Evolutionary conservation across 179 eudicot genomes (phyloP).

Genomic region (Silene coronaria): DNA sequence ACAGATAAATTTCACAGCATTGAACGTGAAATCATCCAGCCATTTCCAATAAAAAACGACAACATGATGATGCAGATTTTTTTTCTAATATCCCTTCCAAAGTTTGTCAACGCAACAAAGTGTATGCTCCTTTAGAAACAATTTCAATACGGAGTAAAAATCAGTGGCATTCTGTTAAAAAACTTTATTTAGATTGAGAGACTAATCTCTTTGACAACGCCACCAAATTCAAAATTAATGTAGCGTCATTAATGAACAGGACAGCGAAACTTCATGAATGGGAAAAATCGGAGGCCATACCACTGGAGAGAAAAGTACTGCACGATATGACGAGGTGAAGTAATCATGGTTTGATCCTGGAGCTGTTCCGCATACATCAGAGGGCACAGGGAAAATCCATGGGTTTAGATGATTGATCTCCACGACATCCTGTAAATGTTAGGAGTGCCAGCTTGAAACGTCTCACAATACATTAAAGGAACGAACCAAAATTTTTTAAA

Average conservation of each 20-base stretch:
- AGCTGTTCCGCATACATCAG: conserved; percentile 47
- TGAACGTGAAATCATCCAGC: no score
- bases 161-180: not conserved
- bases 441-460: not conserved
- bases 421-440: conserved; percentile 41
- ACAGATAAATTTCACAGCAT: no score
- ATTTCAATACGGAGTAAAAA: conserved; percentile 1
- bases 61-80: not conserved
- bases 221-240: not conserved
- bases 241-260: not conserved
- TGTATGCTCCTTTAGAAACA: not conserved
- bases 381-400: conserved; percentile 80
- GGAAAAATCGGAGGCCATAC: conserved; percentile 35
- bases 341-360: conserved; percentile 91
- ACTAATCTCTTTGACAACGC: not conserved
- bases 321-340: conserved; percentile 54
- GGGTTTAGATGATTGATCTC: conserved; percentile 57
- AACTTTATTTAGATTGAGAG: not conserved
- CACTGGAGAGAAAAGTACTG: conserved; percentile 85
- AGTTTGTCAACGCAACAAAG: not conserved
- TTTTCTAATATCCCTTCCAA: not conserved
- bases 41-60: no score
- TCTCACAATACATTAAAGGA: not conserved
- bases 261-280: conserved; percentile 8
- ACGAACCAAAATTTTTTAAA: not conserved